Percentiles rank a stretch among this genome's conserved stretches.
Evolutionary conservation across 1,284 basidiomycete genomes (phyloP).

Genomic region (Leccinum brunneo-olivaceum): DNA sequence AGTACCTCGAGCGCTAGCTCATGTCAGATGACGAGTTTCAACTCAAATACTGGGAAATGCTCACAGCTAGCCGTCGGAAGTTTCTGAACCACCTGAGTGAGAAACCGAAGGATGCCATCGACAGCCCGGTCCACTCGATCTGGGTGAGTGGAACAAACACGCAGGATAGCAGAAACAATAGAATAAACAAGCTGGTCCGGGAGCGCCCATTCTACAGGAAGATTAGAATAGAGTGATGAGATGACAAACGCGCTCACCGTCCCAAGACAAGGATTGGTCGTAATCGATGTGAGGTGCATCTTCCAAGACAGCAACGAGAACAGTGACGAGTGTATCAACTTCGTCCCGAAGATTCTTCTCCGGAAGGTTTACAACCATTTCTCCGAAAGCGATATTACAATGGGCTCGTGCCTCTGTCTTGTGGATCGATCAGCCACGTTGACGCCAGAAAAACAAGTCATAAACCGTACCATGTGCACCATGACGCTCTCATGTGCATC

Average conservation of each 20-base stretch:
- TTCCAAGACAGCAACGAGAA: slow-evolving; percentile 58
- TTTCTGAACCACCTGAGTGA: slow-evolving; percentile 49
- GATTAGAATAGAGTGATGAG: slow-evolving; percentile 10
- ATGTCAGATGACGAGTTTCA: background rate
- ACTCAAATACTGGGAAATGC: slow-evolving; percentile 18
- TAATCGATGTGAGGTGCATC: slow-evolving; percentile 72
- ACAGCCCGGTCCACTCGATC: slow-evolving; percentile 45
- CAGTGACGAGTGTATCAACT: slow-evolving; percentile 44
- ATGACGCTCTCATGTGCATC: slow-evolving; percentile 1
- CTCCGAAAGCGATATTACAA: slow-evolving; percentile 73
- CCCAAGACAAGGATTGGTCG: slow-evolving; percentile 71
- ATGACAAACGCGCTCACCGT: slow-evolving; percentile 41
- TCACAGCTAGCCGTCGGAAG: slow-evolving; percentile 52
- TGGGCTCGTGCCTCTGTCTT: slow-evolving; percentile 60
- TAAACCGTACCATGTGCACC: slow-evolving; percentile 22
- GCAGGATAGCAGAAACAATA: slow-evolving; percentile 67
- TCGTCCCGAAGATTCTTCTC: slow-evolving; percentile 45
- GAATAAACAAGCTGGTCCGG: slow-evolving; percentile 77
- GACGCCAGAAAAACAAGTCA: background rate
- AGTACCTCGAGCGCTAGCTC: slow-evolving; percentile 60
- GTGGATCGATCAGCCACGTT: slow-evolving; percentile 9
- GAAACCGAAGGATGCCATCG: slow-evolving; percentile 55
- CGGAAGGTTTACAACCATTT: slow-evolving; percentile 61
- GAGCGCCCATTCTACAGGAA: slow-evolving; percentile 62
- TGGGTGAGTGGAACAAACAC: slow-evolving; percentile 50